Evolutionary conservation across 1,284 basidiomycete species (phyloP).

Genomic region (Pseudozyma thailandica): DNA sequence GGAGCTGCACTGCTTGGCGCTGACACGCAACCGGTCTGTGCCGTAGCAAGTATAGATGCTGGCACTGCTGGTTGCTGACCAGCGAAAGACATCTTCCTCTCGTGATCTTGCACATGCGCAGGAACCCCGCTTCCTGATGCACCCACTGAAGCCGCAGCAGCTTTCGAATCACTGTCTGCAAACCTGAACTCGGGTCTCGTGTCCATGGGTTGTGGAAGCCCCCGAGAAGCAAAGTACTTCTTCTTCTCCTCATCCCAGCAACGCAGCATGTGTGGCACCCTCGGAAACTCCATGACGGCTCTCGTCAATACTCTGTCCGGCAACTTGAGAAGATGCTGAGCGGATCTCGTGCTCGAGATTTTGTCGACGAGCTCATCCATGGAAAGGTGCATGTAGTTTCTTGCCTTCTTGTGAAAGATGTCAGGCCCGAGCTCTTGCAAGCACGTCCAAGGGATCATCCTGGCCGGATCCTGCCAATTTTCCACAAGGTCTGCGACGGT

Average conservation of each 20-base stretch:
- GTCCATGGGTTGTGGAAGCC: slow-evolving; percentile 22
- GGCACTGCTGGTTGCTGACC: not conserved
- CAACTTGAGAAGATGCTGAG: slow-evolving; percentile 16
- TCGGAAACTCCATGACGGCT: slow-evolving; percentile 43
- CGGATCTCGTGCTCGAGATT: slow-evolving; percentile 20
- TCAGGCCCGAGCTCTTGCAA: slow-evolving; percentile 23
- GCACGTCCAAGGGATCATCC: slow-evolving; percentile 40
- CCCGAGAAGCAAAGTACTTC: slow-evolving; percentile 22
- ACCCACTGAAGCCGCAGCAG: not conserved
- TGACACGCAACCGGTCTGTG: slow-evolving; percentile 1
- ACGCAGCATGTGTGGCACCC: slow-evolving; percentile 39
- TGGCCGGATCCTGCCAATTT: slow-evolving; percentile 35
- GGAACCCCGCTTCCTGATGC: no score
- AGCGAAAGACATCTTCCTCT: no score
- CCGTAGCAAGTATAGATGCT: slow-evolving; percentile 1
- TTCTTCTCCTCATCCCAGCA: slow-evolving; percentile 34
- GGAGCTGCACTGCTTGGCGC: not conserved
- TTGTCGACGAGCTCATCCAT: slow-evolving; percentile 33
- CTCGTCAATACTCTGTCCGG: slow-evolving; percentile 22
- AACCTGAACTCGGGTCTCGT: slow-evolving; percentile 32
- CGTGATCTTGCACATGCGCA: no score
- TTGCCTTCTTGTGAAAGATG: slow-evolving; percentile 27
- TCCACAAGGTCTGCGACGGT: slow-evolving; percentile 29
- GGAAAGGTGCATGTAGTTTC: slow-evolving; percentile 12
- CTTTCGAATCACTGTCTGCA: slow-evolving; percentile 15